Percentiles rank a stretch among this genome's conserved stretches.
phyloP scores from a whole-genome alignment of 225 moss, liverwort and hornwort genomes.

The Neckera pumila region DNA sequence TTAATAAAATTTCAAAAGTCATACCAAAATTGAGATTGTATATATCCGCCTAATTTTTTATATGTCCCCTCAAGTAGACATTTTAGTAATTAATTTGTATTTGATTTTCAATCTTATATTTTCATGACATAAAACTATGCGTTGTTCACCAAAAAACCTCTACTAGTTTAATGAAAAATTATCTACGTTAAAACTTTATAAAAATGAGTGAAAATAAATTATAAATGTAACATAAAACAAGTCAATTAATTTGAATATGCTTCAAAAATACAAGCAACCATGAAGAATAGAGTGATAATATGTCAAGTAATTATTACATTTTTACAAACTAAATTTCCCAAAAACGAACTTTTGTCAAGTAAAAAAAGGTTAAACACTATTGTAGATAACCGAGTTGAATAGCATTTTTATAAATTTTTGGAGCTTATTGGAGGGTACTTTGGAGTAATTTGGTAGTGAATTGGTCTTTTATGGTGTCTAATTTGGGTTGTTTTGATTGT shows the following conservation, averaged over 20 bases:
- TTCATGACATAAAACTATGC: background rate
- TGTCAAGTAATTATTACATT: background rate
- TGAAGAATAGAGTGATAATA: background rate
- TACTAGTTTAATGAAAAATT: background rate
- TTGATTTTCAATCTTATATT: background rate
- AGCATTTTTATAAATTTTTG: too few relatives aligned
- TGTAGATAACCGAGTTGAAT: too few relatives aligned
- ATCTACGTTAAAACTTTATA: background rate
- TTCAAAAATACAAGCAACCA: background rate
- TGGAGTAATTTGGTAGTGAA: too few relatives aligned
- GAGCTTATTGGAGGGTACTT: too few relatives aligned
- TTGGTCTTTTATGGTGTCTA: too few relatives aligned
- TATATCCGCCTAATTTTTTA: accelerated
- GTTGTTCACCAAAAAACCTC: background rate
- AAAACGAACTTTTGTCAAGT: background rate
- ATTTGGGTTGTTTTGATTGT: too few relatives aligned
- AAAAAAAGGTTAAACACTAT: background rate
- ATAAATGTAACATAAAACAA: background rate
- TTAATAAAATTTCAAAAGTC: background rate
- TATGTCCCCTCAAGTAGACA: accelerated
- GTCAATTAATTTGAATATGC: background rate
- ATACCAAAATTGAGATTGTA: background rate
- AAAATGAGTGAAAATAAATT: background rate
- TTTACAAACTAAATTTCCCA: background rate
- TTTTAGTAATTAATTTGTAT: background rate